These are phyloP conservation scores for Neurospora sp. DNA, from an alignment of 495 filamentous ascomycete species.

Conservation along the genomic window DNA sequence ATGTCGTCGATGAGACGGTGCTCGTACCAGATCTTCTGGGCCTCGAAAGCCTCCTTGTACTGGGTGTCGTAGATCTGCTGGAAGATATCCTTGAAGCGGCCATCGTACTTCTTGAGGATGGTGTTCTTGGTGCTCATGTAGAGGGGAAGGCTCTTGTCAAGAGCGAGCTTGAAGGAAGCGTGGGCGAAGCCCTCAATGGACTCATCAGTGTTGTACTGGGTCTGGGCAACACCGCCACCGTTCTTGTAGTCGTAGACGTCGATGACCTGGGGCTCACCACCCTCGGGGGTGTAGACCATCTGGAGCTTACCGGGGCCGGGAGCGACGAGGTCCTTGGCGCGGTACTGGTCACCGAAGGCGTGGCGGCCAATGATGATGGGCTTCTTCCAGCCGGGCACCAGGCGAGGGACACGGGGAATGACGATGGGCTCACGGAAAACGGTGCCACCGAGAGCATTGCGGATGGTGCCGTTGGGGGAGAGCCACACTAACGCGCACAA, in stretches of 20 bases:
- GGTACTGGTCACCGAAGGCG: conserved; percentile 98
- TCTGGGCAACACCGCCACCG: conserved; percentile 79
- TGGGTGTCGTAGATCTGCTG: conserved; percentile 84
- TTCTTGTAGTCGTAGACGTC: conserved; percentile 82
- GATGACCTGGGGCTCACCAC: conserved; percentile 73
- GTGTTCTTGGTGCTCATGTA: conserved; percentile 99
- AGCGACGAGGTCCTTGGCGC: conserved; percentile 80
- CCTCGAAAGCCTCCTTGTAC: conserved; percentile 83
- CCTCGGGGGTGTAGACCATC: conserved; percentile 84
- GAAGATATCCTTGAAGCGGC: conserved; percentile 98
- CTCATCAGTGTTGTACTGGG: conserved; percentile 96
- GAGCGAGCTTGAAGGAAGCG: conserved; percentile 87
- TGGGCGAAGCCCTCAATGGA: conserved; percentile 92
- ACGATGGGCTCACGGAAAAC: conserved; percentile 98
- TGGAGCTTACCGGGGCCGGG: conserved; percentile 74
- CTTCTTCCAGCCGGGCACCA: conserved; percentile 95
- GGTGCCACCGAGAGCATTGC: conserved; percentile 89
- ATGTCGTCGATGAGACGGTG: conserved; percentile 98
- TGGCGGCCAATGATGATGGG: conserved; percentile 98
- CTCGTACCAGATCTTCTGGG: conserved; percentile 95
- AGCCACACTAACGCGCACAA: conserved; percentile 67
- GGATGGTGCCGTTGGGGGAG: conserved; percentile 95
- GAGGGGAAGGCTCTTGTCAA: conserved; percentile 75
- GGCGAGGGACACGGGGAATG: conserved; percentile 80
- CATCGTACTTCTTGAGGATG: conserved; percentile 97